These are phyloP conservation scores for Fusarium sulawesiense DNA, from an alignment of 2,329 filamentous ascomycete species.

Conservation along the genomic window DNA sequence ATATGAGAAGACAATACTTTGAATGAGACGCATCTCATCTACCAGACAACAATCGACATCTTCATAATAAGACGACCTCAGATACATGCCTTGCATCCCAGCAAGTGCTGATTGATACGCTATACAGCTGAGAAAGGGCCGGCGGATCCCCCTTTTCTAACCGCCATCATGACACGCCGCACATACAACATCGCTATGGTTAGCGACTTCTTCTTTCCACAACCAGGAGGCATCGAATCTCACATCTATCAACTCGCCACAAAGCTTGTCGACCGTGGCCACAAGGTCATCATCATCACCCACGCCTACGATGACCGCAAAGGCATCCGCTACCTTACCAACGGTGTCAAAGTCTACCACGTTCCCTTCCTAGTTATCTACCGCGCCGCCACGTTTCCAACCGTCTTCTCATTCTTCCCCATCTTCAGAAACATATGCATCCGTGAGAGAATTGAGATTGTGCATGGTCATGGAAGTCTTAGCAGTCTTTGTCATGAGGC, in stretches of 20 bases:
- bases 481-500: constrained; percentile 95
- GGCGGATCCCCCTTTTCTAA: constrained; percentile 8
- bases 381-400: constrained; percentile 91
- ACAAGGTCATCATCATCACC: constrained; percentile 98
- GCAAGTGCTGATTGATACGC: constrained; percentile 18
- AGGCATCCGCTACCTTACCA: constrained; percentile 94
- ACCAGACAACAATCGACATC: neutral
- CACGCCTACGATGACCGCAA: constrained; percentile 93
- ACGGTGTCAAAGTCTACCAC: constrained; percentile 98
- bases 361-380: constrained; percentile 97
- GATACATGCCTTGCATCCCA: neutral
- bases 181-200: constrained; percentile 87
- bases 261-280: constrained; percentile 95
- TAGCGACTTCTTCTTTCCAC: constrained; percentile 99
- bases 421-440: constrained; percentile 97
- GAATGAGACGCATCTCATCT: constrained; percentile 19
- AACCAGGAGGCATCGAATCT: constrained; percentile 95
- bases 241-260: constrained; percentile 98
- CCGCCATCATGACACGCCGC: constrained; percentile 61
- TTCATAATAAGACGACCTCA: neutral
- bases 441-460: constrained; percentile 93
- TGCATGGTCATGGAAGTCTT: constrained; percentile 95
- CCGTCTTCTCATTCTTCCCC: constrained; percentile 98
- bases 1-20: constrained; percentile 23
- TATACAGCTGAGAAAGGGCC: neutral